Conservation (phyloP, 768 basidiomycete genomes). For the Hortiboletus flavorubellus region DNA sequence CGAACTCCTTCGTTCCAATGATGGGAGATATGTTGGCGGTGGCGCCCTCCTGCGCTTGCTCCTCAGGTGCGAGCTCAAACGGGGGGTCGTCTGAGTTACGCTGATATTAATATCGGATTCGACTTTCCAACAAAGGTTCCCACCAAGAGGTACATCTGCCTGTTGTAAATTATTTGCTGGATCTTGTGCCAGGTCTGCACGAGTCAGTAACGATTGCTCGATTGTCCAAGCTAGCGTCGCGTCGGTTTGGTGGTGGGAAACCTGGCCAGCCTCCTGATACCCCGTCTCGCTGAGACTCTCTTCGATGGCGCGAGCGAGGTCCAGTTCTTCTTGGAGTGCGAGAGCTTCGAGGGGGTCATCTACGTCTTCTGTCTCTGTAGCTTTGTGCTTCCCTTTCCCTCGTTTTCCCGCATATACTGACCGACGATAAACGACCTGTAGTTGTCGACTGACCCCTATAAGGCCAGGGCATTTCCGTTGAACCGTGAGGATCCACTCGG, state of each 20-base stretch:
- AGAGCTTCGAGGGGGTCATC: conserved; percentile 17
- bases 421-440: conserved; percentile 42
- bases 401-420: conserved; percentile 4
- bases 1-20: conserved; percentile 64
- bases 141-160: conserved; percentile 8
- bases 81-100: conserved; percentile 3
- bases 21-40: conserved; percentile 34
- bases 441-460: conserved; percentile 30
- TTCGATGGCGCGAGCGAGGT: conserved; percentile 45
- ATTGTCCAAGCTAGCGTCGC: conserved; percentile 30
- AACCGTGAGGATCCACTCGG: conserved; percentile 31
- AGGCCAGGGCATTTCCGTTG: conserved; percentile 23
- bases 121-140: not conserved
- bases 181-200: conserved; percentile 5
- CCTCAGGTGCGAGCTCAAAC: not conserved
- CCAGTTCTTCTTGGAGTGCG: conserved; percentile 36
- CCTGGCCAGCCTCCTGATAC: conserved; percentile 1
- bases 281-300: conserved; percentile 38
- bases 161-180: not conserved
- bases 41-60: not conserved
- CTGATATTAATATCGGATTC: not conserved
- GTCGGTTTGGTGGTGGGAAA: conserved; percentile 12
- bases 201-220: conserved; percentile 24
- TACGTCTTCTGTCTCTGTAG: conserved; percentile 1
- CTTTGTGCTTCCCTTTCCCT: conserved; percentile 1